Evolutionary conservation across 768 basidiomycete species (phyloP), one percentile per base, ranked within the genome.

Genomic region (Pleurotus ostreatus): DNA sequence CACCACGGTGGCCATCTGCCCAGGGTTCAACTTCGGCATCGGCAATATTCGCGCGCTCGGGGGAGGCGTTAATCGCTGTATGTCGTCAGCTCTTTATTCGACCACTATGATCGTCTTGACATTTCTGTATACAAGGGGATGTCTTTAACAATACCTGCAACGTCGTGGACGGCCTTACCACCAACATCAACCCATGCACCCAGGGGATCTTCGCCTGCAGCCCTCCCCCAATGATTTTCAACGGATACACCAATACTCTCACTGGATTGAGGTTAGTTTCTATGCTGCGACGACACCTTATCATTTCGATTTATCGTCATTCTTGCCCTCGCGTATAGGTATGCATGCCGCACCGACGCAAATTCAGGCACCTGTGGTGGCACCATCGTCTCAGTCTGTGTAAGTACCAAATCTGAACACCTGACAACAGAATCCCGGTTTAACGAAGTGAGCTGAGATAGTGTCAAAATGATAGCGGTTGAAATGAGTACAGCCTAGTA

Each of bases 111-210:
- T 34, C 1, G 8, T 34, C 30, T 9, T 30, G 20, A n/a, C 7
- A 38, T 4, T 25, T 13, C 18, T 2, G 23, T 23, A 23, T 23
- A 5, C 45, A 40, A 69, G 68, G 70, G 70, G 60, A 58, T 38
- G 66, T 72, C 25, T 71, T 66, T 45, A 61, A 70, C 55, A 59
- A 60, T 57, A 61, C 16, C 46, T 72, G 70, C 66, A 60, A 63
- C 11, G 41, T 57, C 12, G 68, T 69, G 43, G 66, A 70, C 51
- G 60, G 65, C 0, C 46, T 70, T 46, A 68, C 64, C 13, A 68
- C 70, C 40, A 66, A 43, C 16, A 9, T 56, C 13, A 72, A 72
- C 49, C 69, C 70, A 0, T 72, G 71, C 64, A 59, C 41, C 18
- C 25, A 60, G 49, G 65, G 68, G 6, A 68, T 64, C 5, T 72